Evolutionary conservation across 1,284 basidiomycete genomes (phyloP).

Genomic region (Amylostereum chailletii): DNA sequence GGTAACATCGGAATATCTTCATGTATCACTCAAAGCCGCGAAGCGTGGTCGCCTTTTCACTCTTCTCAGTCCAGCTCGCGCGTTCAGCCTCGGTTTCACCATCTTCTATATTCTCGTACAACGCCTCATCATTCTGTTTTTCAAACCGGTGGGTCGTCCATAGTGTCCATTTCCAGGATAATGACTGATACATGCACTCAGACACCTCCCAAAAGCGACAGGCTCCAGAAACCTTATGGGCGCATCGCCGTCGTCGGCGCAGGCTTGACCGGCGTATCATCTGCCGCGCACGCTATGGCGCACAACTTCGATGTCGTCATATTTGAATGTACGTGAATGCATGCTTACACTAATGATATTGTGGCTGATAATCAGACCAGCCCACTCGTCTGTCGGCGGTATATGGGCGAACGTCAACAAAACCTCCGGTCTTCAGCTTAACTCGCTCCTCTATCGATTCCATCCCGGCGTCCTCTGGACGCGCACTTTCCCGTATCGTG

Average conservation of each 20-base stretch:
- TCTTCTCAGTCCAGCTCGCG: constrained; percentile 7
- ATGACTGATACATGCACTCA: background rate
- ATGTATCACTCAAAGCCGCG: background rate
- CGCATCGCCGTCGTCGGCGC: constrained; percentile 46
- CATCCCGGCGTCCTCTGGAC: constrained; percentile 35
- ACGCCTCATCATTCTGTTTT: constrained; percentile 27
- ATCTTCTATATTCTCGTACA: constrained; percentile 29
- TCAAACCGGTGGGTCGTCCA: constrained; percentile 30
- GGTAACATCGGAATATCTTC: background rate
- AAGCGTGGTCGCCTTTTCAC: background rate
- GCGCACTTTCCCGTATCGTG: constrained; percentile 39
- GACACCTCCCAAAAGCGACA: constrained; percentile 21
- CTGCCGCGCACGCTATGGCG: constrained; percentile 41
- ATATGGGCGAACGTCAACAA: constrained; percentile 58
- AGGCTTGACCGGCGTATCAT: constrained; percentile 41
- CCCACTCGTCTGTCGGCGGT: constrained; percentile 32
- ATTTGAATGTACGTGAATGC: constrained; percentile 28
- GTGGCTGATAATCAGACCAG: constrained; percentile 2
- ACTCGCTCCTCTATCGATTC: constrained; percentile 41
- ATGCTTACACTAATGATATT: constrained; percentile 6
- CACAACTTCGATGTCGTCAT: constrained; percentile 50
- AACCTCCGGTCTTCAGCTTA: constrained; percentile 54
- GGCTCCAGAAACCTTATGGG: constrained; percentile 25
- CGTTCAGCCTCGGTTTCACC: constrained; percentile 18
- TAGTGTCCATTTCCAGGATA: background rate